phyloP scores from a whole-genome alignment of 108 stramenopile genomes.

The Thalassiosira profunda region DNA sequence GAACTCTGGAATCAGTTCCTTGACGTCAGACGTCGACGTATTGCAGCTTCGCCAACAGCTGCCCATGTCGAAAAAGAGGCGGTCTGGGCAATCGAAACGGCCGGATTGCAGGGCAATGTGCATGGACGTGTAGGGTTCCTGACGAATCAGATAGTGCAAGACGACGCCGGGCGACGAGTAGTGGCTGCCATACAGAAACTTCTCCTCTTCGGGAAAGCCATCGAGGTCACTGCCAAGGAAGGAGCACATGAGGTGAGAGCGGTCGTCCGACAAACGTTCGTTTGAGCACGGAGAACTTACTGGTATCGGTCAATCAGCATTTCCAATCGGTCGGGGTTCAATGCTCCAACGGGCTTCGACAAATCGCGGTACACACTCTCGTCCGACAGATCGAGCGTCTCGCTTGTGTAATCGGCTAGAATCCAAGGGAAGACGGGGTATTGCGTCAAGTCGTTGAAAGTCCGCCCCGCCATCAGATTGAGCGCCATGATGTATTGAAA shows the following conservation, averaged over 20 bases:
- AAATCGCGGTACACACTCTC: constrained; percentile 89
- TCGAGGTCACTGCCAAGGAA: constrained; percentile 60
- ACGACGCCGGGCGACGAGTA: constrained; percentile 96
- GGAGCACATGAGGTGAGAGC: neutral
- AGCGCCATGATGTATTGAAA: constrained; percentile 90
- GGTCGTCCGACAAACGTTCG: too few relatives aligned
- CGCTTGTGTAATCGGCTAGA: constrained; percentile 84
- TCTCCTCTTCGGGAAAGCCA: constrained; percentile 79
- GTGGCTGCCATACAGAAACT: constrained; percentile 95
- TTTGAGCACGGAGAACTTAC: too few relatives aligned
- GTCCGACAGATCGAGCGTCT: constrained; percentile 81
- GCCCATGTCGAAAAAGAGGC: constrained; percentile 87
- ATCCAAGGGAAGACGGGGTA: constrained; percentile 99
- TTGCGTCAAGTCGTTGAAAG: constrained; percentile 95
- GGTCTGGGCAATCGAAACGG: constrained; percentile 96
- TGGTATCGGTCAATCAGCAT: constrained; percentile 75
- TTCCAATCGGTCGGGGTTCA: constrained; percentile 76
- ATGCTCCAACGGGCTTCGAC: constrained; percentile 94
- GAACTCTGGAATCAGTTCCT: constrained; percentile 96
- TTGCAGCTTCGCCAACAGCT: constrained; percentile 79
- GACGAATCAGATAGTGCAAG: constrained; percentile 83
- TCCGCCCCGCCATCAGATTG: constrained; percentile 95
- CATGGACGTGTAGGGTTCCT: constrained; percentile 94
- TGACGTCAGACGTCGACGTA: constrained; percentile 87
- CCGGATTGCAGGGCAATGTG: constrained; percentile 94